Evolutionary conservation across 2,329 filamentous ascomycete genomes (phyloP).

Genomic region (Trichoderma semiorbis): DNA sequence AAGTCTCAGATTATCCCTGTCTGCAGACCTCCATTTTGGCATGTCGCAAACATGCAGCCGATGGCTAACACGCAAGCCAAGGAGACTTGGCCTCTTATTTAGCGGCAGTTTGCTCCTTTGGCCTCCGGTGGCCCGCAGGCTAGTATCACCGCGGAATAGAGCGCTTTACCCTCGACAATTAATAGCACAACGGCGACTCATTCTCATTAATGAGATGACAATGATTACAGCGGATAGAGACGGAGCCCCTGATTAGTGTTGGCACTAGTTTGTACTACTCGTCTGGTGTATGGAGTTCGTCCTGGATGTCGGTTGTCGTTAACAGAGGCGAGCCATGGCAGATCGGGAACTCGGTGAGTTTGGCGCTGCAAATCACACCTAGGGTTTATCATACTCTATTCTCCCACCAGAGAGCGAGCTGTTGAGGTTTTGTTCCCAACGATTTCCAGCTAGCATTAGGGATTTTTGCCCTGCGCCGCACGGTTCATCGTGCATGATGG

Average conservation of each 20-base stretch:
- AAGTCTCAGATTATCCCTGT: not conserved
- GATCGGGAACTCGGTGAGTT: not conserved
- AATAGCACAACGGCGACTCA: not conserved
- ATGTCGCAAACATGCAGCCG: slow-evolving; percentile 7
- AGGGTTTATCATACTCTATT: not conserved
- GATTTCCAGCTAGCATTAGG: not conserved
- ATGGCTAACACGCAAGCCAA: not conserved
- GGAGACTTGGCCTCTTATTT: not conserved
- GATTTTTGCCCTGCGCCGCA: not conserved
- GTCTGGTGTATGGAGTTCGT: no score
- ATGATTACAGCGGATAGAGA: not conserved
- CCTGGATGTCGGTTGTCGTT: no score
- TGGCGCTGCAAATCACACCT: not conserved
- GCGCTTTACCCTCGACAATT: not conserved
- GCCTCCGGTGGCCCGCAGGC: not conserved
- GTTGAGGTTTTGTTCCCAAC: not conserved
- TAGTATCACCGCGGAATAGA: not conserved
- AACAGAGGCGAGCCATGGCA: not conserved
- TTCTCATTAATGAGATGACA: not conserved
- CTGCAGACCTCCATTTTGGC: not conserved
- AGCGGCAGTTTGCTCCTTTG: not conserved
- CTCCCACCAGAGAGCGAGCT: not conserved
- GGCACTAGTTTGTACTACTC: not conserved
- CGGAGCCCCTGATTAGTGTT: not conserved
- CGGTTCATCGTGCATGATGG: slow-evolving; percentile 12